Conservation (phyloP, 2,329 filamentous ascomycete genomes). For the Didymellaceae sp. region DNA sequence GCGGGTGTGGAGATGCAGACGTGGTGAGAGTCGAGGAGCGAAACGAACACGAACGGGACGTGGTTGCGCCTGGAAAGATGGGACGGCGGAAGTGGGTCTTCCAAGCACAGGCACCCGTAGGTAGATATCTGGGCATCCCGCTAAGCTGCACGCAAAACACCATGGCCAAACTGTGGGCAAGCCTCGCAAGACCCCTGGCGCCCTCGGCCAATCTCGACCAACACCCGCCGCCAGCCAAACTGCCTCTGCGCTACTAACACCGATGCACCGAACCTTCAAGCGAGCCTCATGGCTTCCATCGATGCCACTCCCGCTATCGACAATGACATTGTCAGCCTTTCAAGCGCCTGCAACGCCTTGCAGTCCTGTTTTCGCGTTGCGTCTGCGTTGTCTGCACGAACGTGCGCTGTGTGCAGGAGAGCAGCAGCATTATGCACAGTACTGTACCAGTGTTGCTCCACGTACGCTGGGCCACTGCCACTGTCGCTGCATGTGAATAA, state of each 20-base stretch:
- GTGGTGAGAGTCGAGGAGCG: constrained; percentile 6
- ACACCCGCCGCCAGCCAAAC: neutral
- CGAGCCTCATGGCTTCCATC: neutral
- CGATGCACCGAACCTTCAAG: neutral
- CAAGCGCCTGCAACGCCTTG: neutral
- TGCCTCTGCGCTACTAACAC: neutral
- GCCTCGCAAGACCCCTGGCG: neutral
- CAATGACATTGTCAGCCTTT: neutral
- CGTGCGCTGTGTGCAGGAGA: neutral
- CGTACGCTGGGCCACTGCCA: too few species aligned
- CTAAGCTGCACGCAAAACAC: constrained; percentile 1
- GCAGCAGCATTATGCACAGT: neutral
- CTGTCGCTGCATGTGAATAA: neutral
- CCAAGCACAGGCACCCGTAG: neutral
- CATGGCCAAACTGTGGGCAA: neutral
- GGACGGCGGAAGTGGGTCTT: neutral
- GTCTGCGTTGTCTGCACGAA: neutral
- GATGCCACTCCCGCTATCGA: neutral
- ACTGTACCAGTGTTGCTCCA: too few species aligned
- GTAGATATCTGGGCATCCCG: neutral
- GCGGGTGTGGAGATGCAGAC: constrained; percentile 5
- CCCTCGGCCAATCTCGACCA: constrained; percentile 2
- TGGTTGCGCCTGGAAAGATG: constrained; percentile 4
- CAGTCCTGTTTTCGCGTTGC: neutral
- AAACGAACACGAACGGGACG: constrained; percentile 9